Percentiles rank a stretch among this genome's conserved stretches.
These are phyloP conservation scores for Pythium rishiriense DNA, from an alignment of 352 stramenopile genomes.

Conservation along the genomic window DNA sequence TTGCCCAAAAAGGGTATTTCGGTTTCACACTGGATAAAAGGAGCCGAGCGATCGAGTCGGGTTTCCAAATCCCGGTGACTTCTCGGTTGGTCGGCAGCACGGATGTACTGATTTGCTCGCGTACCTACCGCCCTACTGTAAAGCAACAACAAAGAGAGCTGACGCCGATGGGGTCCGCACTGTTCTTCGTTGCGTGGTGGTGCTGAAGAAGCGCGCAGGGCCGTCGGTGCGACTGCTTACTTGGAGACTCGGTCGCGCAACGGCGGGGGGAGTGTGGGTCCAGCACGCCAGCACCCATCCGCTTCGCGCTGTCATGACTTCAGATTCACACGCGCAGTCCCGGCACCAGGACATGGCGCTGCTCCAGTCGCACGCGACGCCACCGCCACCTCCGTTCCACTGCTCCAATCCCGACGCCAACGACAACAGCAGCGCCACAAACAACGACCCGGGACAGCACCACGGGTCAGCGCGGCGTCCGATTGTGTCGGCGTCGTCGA, in stretches of 20 bases:
- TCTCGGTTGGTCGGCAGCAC: background rate
- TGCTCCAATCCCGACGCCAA: background rate
- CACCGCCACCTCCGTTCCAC: background rate
- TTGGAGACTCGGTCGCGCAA: background rate
- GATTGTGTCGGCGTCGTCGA: background rate
- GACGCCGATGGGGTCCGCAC: background rate
- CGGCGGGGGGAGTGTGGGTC: background rate
- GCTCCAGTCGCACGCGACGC: slow-evolving; percentile 3
- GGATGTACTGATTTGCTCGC: background rate
- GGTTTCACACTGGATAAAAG: no score
- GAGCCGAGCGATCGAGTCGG: no score
- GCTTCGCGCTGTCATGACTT: slow-evolving; percentile 17
- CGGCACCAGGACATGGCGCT: slow-evolving; percentile 18
- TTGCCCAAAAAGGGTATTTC: slow-evolving; percentile 5
- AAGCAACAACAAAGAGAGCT: background rate
- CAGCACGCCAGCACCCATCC: background rate
- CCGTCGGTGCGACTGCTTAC: background rate
- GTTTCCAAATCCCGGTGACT: background rate
- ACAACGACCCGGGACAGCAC: background rate
- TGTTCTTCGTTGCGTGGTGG: background rate
- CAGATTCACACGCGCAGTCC: slow-evolving; percentile 14
- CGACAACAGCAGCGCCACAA: background rate
- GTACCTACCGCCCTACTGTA: background rate
- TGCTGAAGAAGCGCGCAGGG: background rate
- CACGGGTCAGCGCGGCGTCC: background rate